Evolutionary conservation across 2,329 filamentous ascomycete species (phyloP), one percentile per base, ranked within the genome.

Genomic region (Ceratocystis cubensis): DNA sequence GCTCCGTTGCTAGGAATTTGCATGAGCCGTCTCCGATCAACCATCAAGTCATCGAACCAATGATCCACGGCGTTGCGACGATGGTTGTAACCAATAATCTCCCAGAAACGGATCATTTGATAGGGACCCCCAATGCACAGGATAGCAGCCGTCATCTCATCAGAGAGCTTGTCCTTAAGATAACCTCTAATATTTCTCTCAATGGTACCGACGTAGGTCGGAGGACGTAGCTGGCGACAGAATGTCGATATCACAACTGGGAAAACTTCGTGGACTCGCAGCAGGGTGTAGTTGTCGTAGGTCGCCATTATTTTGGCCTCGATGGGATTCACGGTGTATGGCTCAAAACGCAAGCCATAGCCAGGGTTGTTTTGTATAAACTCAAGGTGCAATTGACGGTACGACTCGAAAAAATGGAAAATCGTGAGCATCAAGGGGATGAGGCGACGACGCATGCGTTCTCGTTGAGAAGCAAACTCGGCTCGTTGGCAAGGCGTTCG

Each of bases 351-450:
- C 59, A 87, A 70, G 4, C 83, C 82, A 62, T 80, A 76, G 13
- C 81, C 80, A 48, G 75, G 75, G 66, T 83, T 77, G 61, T 82
- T 76, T 62, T 76, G 75, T 28, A 87, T 78, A 68, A 83, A 82
- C 70, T 83, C 75, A 6, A 85, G 73, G 70, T 87, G 83, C 2
- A 85, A 75, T 48, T 78, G 79, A 67, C 84, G 81, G 71, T 85
- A 86, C 0, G 78, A 84, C 72, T 87, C 84, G 72, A 87, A 87
- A 71, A 87, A 87, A 72, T 87, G 84, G 70, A 87, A 87, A 28
- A 86, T 77, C 13, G 84, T 86, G 70, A 87, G 87, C 17, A 87
- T 77, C 6, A 86, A 73, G 0, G 84, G 84, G 66, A 86, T 84
- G 7, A 87, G 75, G 63, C 84, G 80, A 68, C 83, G 82, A 61